These are phyloP conservation scores for Magnusiomyces suaveolens DNA, from an alignment of 1,139 yeast species.

Conservation along the genomic window DNA sequence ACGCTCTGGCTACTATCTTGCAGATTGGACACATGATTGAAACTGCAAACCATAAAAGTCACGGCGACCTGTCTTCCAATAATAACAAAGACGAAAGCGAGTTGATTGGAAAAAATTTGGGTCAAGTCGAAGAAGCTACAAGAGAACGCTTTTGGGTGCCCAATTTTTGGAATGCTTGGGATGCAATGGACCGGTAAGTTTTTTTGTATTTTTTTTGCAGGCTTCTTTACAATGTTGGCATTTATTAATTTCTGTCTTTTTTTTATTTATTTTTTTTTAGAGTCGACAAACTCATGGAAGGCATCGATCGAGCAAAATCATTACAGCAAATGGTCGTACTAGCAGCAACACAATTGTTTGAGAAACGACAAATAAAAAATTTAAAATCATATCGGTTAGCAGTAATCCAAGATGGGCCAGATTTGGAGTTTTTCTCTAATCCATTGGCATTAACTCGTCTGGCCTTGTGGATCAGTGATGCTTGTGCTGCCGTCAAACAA, in stretches of 20 bases:
- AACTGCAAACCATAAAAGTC: constrained; percentile 13
- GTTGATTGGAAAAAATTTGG: constrained; percentile 12
- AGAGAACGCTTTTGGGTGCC: constrained; percentile 70
- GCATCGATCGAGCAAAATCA: constrained; percentile 68
- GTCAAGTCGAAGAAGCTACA: constrained; percentile 26
- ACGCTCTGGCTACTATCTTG: constrained; percentile 71
- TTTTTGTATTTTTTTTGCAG: background rate
- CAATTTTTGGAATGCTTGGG: constrained; percentile 95
- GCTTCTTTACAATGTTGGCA: constrained; percentile 29
- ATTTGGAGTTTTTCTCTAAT: constrained; percentile 64
- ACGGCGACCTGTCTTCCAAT: constrained; percentile 10
- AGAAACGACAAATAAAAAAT: constrained; percentile 69
- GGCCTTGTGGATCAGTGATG: constrained; percentile 87
- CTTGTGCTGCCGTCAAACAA: constrained; percentile 72
- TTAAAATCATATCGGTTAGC: constrained; percentile 75
- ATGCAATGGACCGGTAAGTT: constrained; percentile 51
- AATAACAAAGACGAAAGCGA: constrained; percentile 12
- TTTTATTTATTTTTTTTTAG: background rate
- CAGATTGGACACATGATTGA: constrained; percentile 39
- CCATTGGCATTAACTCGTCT: constrained; percentile 77
- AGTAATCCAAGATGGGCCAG: constrained; percentile 84
- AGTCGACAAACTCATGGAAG: constrained; percentile 54
- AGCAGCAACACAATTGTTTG: constrained; percentile 82
- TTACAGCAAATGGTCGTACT: constrained; percentile 79
- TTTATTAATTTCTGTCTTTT: background rate